phyloP scores from a whole-genome alignment of 495 filamentous ascomycete genomes.

The Aspergillus asperescens region DNA sequence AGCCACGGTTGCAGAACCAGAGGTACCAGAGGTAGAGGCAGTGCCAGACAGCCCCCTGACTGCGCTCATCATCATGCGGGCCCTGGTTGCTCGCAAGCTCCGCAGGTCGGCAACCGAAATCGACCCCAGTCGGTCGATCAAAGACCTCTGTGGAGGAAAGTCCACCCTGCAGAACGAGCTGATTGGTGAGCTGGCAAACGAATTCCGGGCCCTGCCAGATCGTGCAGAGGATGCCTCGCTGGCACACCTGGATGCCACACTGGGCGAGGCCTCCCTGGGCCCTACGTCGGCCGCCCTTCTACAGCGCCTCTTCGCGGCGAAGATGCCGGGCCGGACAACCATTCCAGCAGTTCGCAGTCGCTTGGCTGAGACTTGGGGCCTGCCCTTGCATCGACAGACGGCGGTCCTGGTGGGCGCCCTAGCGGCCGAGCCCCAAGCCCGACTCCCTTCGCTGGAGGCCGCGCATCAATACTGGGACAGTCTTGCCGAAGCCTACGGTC shows the following conservation, averaged over 20 bases:
- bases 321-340: slow-evolving; percentile 40
- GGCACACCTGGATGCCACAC: slow-evolving; percentile 46
- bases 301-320: slow-evolving; percentile 87
- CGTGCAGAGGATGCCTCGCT: slow-evolving; percentile 74
- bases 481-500: slow-evolving; percentile 2
- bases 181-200: slow-evolving; percentile 87
- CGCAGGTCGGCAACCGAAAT: slow-evolving; percentile 68
- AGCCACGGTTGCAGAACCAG: slow-evolving; percentile 61
- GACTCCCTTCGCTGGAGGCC: neutral
- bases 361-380: slow-evolving; percentile 1
- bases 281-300: slow-evolving; percentile 90
- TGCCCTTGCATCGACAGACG: slow-evolving; percentile 1
- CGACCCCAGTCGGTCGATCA: slow-evolving; percentile 58
- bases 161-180: slow-evolving; percentile 97
- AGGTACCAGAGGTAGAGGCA: slow-evolving; percentile 44
- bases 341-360: neutral
- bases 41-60: slow-evolving; percentile 66
- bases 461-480: slow-evolving; percentile 7
- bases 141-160: slow-evolving; percentile 94
- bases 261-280: slow-evolving; percentile 90
- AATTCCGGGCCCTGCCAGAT: slow-evolving; percentile 94
- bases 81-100: slow-evolving; percentile 88
- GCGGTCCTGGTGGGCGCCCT: slow-evolving; percentile 1
- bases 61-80: slow-evolving; percentile 79
- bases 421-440: neutral